Evolutionary conservation across 2,329 filamentous ascomycete species (phyloP).

Genomic region (Epichloe elymi): DNA sequence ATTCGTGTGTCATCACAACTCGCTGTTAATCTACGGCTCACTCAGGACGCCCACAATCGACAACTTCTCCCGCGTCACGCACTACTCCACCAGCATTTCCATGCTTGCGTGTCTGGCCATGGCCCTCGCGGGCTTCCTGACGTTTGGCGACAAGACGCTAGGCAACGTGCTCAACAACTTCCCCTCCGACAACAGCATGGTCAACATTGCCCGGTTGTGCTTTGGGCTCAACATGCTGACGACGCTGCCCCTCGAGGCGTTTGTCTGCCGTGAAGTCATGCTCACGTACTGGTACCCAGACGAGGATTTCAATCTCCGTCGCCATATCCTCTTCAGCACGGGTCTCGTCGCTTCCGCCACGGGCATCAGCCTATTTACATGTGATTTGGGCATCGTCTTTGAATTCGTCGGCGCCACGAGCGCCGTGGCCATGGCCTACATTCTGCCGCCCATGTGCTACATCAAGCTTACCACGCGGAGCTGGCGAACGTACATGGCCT

Average conservation of each 20-base stretch:
- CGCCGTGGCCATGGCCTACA: constrained; percentile 88
- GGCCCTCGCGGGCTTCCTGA: constrained; percentile 80
- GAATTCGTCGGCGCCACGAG: constrained; percentile 93
- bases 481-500: constrained; percentile 61
- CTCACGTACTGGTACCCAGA: constrained; percentile 62
- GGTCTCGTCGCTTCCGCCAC: constrained; percentile 69
- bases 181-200: constrained; percentile 75
- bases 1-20: constrained; percentile 80
- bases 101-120: constrained; percentile 84
- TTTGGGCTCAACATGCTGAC: constrained; percentile 99
- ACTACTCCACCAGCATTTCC: constrained; percentile 82
- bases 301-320: constrained; percentile 66
- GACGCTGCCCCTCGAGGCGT: constrained; percentile 88
- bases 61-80: constrained; percentile 84
- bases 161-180: constrained; percentile 99
- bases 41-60: constrained; percentile 89
- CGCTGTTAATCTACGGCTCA: constrained; percentile 91
- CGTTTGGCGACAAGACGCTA: constrained; percentile 80
- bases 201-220: constrained; percentile 87
- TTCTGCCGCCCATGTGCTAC: constrained; percentile 87
- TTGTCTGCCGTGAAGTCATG: constrained; percentile 96
- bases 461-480: constrained; percentile 75
- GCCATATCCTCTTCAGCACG: constrained; percentile 80
- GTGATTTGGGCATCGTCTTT: constrained; percentile 87
- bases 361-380: constrained; percentile 68